These are phyloP conservation scores for Chaetomium fimeti DNA, from an alignment of 495 filamentous ascomycete genomes.

Conservation along the genomic window DNA sequence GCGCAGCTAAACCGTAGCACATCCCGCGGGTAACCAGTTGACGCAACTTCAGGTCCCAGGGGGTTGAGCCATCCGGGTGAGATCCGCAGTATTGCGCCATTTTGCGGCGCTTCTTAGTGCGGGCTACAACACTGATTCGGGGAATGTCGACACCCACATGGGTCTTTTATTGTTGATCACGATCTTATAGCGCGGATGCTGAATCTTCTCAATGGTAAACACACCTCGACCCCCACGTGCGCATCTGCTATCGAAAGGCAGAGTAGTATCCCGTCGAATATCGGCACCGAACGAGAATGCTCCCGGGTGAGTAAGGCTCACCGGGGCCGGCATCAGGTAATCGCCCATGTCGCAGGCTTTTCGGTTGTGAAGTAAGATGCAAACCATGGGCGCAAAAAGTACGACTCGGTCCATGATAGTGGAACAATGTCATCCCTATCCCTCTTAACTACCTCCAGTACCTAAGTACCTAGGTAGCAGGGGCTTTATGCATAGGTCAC, in stretches of 20 bases:
- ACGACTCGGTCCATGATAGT: no score
- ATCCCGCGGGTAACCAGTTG: background rate
- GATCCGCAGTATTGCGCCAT: constrained; percentile 22
- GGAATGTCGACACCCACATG: background rate
- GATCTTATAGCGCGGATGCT: background rate
- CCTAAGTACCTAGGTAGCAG: no score
- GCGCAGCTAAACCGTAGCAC: background rate
- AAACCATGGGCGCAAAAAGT: no score
- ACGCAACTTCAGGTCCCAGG: background rate
- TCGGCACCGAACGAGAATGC: background rate
- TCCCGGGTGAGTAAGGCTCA: no score
- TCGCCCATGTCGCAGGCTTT: no score
- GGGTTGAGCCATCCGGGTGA: background rate
- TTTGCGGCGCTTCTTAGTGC: constrained; percentile 16
- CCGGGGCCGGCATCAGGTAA: no score
- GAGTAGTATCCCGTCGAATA: background rate
- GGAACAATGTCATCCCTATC: no score
- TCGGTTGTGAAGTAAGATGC: no score
- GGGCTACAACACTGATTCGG: background rate
- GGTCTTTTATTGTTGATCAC: background rate
- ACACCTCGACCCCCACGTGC: background rate
- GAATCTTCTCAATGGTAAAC: background rate
- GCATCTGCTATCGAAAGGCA: background rate
- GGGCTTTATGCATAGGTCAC: no score
- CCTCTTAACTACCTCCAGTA: no score